Conservation (phyloP, 305 asterid species). For the Fraxinus xanthoxyloides region DNA sequence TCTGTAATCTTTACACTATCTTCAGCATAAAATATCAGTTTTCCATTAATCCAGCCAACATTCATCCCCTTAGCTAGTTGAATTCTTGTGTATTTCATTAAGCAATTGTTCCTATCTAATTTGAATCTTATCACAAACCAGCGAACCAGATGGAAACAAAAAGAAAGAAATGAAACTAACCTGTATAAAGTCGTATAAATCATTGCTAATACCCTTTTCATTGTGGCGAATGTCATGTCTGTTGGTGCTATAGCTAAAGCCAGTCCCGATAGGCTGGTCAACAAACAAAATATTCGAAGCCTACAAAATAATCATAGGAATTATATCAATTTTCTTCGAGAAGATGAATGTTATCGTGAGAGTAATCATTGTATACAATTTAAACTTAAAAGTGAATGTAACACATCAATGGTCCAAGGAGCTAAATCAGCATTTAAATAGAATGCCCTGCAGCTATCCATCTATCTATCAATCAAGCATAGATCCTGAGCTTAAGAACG, state of each 20-base stretch:
- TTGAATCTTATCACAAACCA: neutral
- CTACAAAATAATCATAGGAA: slow-evolving; percentile 48
- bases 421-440: slow-evolving; percentile 1
- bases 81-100: neutral
- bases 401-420: neutral
- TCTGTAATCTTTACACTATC: neutral
- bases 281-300: slow-evolving; percentile 84
- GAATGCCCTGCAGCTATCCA: neutral
- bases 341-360: slow-evolving; percentile 5
- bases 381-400: neutral
- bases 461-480: neutral
- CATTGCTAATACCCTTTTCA: slow-evolving; percentile 84
- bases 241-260: slow-evolving; percentile 87
- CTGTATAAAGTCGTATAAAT: slow-evolving; percentile 90
- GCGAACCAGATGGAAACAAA: neutral
- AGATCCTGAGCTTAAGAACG: neutral
- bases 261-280: slow-evolving; percentile 97
- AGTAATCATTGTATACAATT: neutral
- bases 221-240: slow-evolving; percentile 78
- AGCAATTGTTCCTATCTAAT: neutral
- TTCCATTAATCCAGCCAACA: neutral
- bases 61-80: neutral
- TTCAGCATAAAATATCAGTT: neutral
- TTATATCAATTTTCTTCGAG: slow-evolving; percentile 11
- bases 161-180: slow-evolving; percentile 36